Base-by-base conservation (phyloP, 2,329 filamentous ascomycete genomes). In the Fusarium sp. region DNA sequence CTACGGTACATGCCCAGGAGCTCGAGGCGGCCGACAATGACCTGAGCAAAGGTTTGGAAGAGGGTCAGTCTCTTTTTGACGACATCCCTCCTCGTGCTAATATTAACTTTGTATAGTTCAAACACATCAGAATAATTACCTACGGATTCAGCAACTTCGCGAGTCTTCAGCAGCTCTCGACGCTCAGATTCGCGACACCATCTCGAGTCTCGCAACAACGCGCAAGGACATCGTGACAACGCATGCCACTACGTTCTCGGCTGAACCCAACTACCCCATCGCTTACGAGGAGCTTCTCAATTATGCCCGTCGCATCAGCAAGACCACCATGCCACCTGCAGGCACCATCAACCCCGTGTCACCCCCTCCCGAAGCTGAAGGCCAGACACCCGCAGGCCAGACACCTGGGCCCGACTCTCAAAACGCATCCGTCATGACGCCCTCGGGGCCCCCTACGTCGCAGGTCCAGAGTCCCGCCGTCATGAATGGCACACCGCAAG, bases 251-350 rank as follows among this genome's bases (percentile, higher is more conserved):
- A 84, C 83, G 24, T 89, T 89, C 72, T 86, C 89, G 6, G 80
- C 86, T 8, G 83, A 81, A 6, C 83, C 86, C 2, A 87, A 85
- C 78, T 86, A 88, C 74, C 82, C 86, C 11, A 88, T 96, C 58
- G 88, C 88, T 5, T 94, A 94, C 78, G 87, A 91, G 51, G 92
- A 95, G 74, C 89, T 97, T 0, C 90, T 97, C 24, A 88, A 86
- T 70, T 96, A 94, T 80, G 94, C 94, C 24, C 92, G 92, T 49
- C 91, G 92, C 72, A 96, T 97, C 78, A 93, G 92, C 80, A 93
- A 92, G 80, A 94, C 92, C 73, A 96, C 94, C 1, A 87, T 94
- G 14, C 93, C 94, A 0, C 92, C 92, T 0, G 89, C 89, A 0
- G 84, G 84, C 55, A 84, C 85, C 57, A 81, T 85, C 14, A 86